Base-by-base conservation (phyloP, 768 basidiomycete species). In the Amanita fuliginea region DNA sequence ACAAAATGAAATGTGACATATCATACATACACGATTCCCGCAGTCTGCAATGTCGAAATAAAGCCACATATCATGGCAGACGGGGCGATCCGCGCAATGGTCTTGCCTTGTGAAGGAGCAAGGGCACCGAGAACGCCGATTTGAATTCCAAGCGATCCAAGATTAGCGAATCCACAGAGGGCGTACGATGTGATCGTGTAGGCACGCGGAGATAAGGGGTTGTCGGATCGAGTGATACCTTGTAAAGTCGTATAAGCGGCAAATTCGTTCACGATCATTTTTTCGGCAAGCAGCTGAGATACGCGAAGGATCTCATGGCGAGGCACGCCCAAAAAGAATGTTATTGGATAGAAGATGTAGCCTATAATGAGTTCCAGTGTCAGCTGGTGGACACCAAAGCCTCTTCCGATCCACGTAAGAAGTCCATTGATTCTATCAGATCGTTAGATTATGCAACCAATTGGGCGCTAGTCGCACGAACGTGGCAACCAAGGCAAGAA, bases 151-250 rank as follows among this genome's bases (percentile, higher is more conserved):
- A 92, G 70, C 6, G 87, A 87, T 48, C 84, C 80, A 39, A 90
- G 70, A 62, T 94, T 94, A 51, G 88, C 88, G 59, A 95, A 95
- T 7, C 93, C 93, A 64, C 90, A 93, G 11, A 94, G 80, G 13
- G 85, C 83, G 62, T 93, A 95, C 28, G 84, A 81, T 10, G 85
- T 80, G 56, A 94, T 92, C 46, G 83, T 85, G 66, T 73, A 91
- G 18, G 81, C 86, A 50, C 86, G 87, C 26, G 65, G 71, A 18
- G 81, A 80, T 44, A 92, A 75, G 3, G 85, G 77, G 45, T 72
- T 65, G 7, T 54, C 53, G n/a, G 63, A 60, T 9, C 55, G 46
- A 68, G 69, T 70, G 37, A 81, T 67, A 1, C 66, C 64, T 53
- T 80, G 71, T 46, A 89, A 71, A 28, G 73, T 72, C 45, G 65